Conservation (phyloP, 768 basidiomycete species). For the Suillus hirtellus region DNA sequence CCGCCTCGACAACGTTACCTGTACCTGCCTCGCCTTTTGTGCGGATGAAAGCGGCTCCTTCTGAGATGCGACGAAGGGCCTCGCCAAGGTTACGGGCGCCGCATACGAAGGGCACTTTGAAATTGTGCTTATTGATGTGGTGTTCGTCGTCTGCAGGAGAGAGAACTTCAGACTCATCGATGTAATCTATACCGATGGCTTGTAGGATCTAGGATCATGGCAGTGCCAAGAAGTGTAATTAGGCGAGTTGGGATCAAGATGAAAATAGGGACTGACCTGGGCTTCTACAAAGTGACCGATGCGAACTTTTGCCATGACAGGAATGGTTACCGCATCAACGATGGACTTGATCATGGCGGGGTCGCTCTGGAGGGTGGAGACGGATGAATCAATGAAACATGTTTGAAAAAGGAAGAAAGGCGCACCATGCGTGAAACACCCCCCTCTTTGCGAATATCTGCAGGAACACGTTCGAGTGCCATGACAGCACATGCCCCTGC, state of each 20-base stretch:
- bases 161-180: constrained; percentile 92
- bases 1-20: constrained; percentile 91
- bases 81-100: constrained; percentile 95
- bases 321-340: constrained; percentile 91
- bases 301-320: constrained; percentile 94
- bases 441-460: constrained; percentile 88
- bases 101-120: constrained; percentile 95
- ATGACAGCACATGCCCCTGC: constrained; percentile 98
- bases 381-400: neutral
- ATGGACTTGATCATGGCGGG: constrained; percentile 97
- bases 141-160: constrained; percentile 96
- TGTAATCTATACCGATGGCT: constrained; percentile 93
- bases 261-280: constrained; percentile 51
- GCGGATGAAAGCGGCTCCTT: constrained; percentile 98
- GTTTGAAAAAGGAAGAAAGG: neutral
- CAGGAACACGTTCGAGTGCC: constrained; percentile 94
- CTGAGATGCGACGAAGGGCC: constrained; percentile 92
- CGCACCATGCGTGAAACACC: constrained; percentile 96
- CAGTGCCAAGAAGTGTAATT: neutral
- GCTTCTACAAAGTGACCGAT: constrained; percentile 99
- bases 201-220: constrained; percentile 72
- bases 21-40: constrained; percentile 95
- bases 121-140: constrained; percentile 95
- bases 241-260: neutral
- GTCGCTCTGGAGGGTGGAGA: constrained; percentile 60